These are phyloP conservation scores for Spinacia oleracea DNA, from an alignment of 179 eudicot species.

Conservation along the genomic window DNA sequence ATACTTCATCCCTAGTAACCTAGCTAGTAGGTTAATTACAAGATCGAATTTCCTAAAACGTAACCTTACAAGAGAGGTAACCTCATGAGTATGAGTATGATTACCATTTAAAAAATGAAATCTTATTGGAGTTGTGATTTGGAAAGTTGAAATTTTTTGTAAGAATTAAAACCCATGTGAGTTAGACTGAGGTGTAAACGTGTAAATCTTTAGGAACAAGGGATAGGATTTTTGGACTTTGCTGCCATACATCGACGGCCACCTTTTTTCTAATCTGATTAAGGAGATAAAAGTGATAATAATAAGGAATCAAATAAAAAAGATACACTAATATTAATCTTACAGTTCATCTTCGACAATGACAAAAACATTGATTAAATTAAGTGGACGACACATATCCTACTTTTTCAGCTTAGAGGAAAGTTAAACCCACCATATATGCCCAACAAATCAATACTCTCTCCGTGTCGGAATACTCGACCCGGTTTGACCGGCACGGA, in stretches of 20 bases:
- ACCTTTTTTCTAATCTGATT: neutral
- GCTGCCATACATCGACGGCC: slow-evolving; percentile 5
- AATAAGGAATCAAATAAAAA: neutral
- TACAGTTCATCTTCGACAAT: slow-evolving; percentile 16
- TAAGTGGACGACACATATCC: slow-evolving; percentile 11
- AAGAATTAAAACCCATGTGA: slow-evolving; percentile 8
- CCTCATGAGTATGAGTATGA: neutral
- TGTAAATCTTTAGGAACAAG: neutral
- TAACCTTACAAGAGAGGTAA: too few relatives aligned
- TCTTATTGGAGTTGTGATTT: neutral
- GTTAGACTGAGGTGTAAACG: neutral
- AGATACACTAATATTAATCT: neutral
- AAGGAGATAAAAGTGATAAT: neutral
- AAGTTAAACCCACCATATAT: slow-evolving; percentile 9
- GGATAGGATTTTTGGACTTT: neutral
- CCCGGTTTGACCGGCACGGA: too few relatives aligned
- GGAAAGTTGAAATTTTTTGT: neutral
- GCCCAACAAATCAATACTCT: too few relatives aligned
- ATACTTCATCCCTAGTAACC: too few relatives aligned
- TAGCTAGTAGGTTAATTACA: too few relatives aligned
- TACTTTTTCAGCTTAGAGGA: slow-evolving; percentile 16
- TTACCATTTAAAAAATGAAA: too few relatives aligned
- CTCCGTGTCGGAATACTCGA: too few relatives aligned
- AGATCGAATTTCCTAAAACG: too few relatives aligned
- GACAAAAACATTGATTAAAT: neutral